Conservation (phyloP, 495 filamentous ascomycete species). For the Talaromyces borbonicus region DNA sequence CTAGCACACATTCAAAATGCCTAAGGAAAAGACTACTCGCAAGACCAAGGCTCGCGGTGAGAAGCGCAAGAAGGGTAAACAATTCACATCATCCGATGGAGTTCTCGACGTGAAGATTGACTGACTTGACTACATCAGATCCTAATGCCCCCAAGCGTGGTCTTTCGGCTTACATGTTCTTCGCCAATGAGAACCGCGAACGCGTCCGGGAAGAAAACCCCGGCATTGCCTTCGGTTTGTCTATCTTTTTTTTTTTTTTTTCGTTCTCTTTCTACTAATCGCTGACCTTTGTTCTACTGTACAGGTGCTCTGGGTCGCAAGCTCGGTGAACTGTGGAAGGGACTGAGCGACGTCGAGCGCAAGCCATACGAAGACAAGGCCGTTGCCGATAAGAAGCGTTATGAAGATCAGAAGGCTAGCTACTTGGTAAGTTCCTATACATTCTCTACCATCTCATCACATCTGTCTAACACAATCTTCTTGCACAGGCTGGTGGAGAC, state of each 20-base stretch:
- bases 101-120: neutral
- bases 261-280: conserved; percentile 2
- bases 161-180: conserved; percentile 99
- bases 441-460: neutral
- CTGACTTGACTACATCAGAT: conserved; percentile 42
- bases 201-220: conserved; percentile 98
- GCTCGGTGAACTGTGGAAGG: conserved; percentile 98
- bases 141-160: conserved; percentile 98
- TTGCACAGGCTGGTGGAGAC: conserved; percentile 6
- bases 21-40: conserved; percentile 58
- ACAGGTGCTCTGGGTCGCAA: conserved; percentile 93
- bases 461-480: neutral
- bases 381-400: conserved; percentile 93
- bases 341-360: conserved; percentile 76
- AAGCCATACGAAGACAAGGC: conserved; percentile 94
- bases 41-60: conserved; percentile 44
- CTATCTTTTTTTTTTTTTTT: neutral
- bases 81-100: conserved; percentile 8
- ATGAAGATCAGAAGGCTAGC: conserved; percentile 90
- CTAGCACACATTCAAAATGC: conserved; percentile 45
- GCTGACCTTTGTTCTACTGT: conserved; percentile 12
- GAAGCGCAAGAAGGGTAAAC: conserved; percentile 72
- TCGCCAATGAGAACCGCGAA: conserved; percentile 97
- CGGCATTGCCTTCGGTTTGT: conserved; percentile 88
- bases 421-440: conserved; percentile 60